Evolutionary conservation across 805 yeast genomes (phyloP).

Genomic region (Naumovozyma dairenensis): DNA sequence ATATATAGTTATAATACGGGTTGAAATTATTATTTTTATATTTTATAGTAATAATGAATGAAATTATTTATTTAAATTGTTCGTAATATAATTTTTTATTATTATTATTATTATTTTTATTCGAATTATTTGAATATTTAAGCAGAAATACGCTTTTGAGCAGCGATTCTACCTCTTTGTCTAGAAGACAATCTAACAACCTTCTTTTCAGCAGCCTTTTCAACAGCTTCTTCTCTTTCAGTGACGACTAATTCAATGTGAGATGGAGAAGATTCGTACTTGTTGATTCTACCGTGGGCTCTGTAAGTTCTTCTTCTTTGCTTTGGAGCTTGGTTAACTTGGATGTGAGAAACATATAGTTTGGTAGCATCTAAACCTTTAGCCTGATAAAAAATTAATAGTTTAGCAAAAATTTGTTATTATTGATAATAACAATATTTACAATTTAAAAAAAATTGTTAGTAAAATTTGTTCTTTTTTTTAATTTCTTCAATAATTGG

Average conservation of each 20-base stretch:
- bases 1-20: no score
- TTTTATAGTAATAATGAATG: no score
- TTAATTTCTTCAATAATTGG: no score
- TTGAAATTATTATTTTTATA: no score
- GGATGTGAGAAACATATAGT: constrained; percentile 94
- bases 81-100: no score
- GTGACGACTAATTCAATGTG: constrained; percentile 96
- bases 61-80: no score
- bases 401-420: no score
- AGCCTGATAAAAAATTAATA: constrained; percentile 39
- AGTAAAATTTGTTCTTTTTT: no score
- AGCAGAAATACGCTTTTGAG: constrained; percentile 82
- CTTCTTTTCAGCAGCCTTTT: constrained; percentile 72
- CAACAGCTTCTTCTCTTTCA: constrained; percentile 90
- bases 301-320: constrained; percentile 99
- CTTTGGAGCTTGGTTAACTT: constrained; percentile 99
- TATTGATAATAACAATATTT: no score
- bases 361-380: constrained; percentile 96
- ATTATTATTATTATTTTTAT: no score
- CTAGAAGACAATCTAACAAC: constrained; percentile 72
- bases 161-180: constrained; percentile 85
- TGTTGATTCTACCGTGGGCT: constrained; percentile 99
- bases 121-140: constrained; percentile 16
- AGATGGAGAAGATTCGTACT: constrained; percentile 97
- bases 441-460: no score